phyloP scores from a whole-genome alignment of 495 filamentous ascomycete genomes.

The Extremus antarcticus region DNA sequence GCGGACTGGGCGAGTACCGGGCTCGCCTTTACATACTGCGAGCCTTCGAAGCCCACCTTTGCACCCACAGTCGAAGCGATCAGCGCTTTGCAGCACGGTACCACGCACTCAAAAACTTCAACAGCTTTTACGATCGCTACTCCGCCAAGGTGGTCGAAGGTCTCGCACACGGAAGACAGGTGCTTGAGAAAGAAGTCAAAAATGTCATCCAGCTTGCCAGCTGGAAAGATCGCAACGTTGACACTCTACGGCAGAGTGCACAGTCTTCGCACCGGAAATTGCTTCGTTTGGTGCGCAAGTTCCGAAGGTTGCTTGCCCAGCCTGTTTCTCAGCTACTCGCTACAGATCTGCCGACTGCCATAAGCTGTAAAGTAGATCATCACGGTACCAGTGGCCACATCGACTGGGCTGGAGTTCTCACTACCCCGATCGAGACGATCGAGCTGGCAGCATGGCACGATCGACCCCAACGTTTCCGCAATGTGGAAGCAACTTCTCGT shows the following conservation, averaged over 20 bases:
- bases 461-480: not conserved
- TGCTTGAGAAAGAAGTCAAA: conserved; percentile 75
- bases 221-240: conserved; percentile 95
- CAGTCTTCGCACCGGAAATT: conserved; percentile 82
- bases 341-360: not conserved
- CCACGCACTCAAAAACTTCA: conserved; percentile 64
- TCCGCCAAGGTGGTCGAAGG: conserved; percentile 48
- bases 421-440: not conserved
- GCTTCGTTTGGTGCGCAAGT: conserved; percentile 83
- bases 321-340: conserved; percentile 36
- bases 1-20: conserved; percentile 68
- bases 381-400: not conserved
- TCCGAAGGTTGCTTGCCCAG: conserved; percentile 61
- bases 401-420: not conserved
- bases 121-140: conserved; percentile 60
- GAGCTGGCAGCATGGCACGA: not conserved
- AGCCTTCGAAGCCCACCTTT: conserved; percentile 56
- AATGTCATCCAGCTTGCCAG: conserved; percentile 78
- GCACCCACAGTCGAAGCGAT: conserved; percentile 44
- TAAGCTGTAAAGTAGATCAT: not conserved
- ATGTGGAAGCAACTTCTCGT: conserved; percentile 51
- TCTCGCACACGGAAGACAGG: conserved; percentile 49
- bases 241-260: conserved; percentile 75
- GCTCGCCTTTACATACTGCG: conserved; percentile 60
- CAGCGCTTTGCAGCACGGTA: conserved; percentile 41